Evolutionary conservation across 2,329 filamentous ascomycete species (phyloP).

Genomic region (Epichloe gansuensis): DNA sequence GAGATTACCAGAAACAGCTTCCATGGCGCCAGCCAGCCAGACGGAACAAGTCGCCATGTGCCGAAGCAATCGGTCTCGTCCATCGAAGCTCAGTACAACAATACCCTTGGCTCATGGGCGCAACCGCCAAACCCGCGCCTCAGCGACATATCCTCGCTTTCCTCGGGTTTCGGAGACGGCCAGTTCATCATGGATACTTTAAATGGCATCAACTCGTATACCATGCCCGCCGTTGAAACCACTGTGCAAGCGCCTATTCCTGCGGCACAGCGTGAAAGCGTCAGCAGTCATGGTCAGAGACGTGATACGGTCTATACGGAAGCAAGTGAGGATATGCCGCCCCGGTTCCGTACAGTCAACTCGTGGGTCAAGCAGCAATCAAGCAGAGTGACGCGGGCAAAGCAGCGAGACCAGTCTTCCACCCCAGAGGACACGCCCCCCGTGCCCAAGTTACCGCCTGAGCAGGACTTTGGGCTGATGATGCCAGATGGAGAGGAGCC

Average conservation of each 20-base stretch:
- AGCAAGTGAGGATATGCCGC: constrained; percentile 39
- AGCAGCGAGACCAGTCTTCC: constrained; percentile 20
- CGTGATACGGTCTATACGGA: constrained; percentile 41
- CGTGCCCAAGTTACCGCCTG: constrained; percentile 28
- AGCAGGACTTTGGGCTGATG: constrained; percentile 37
- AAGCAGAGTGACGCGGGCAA: constrained; percentile 36
- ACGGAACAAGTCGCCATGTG: not conserved
- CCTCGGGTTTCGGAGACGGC: constrained; percentile 51
- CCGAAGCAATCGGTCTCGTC: constrained; percentile 5
- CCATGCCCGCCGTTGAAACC: constrained; percentile 7
- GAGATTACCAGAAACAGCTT: constrained; percentile 6
- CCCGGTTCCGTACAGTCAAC: constrained; percentile 43
- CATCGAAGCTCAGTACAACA: constrained; percentile 7
- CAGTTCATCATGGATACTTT: constrained; percentile 34
- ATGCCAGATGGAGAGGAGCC: constrained; percentile 37
- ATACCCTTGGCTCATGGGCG: constrained; percentile 7
- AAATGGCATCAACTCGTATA: constrained; percentile 15
- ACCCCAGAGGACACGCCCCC: constrained; percentile 21
- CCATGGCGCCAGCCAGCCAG: not conserved
- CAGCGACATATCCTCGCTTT: constrained; percentile 46
- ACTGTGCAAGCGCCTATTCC: constrained; percentile 8
- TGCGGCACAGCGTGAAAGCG: constrained; percentile 5
- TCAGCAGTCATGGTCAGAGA: constrained; percentile 2
- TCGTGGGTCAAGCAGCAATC: constrained; percentile 56
- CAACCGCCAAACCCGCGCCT: constrained; percentile 21